These are phyloP conservation scores for Suhomyces prunicola DNA, from an alignment of 805 yeast species.

Conservation along the genomic window DNA sequence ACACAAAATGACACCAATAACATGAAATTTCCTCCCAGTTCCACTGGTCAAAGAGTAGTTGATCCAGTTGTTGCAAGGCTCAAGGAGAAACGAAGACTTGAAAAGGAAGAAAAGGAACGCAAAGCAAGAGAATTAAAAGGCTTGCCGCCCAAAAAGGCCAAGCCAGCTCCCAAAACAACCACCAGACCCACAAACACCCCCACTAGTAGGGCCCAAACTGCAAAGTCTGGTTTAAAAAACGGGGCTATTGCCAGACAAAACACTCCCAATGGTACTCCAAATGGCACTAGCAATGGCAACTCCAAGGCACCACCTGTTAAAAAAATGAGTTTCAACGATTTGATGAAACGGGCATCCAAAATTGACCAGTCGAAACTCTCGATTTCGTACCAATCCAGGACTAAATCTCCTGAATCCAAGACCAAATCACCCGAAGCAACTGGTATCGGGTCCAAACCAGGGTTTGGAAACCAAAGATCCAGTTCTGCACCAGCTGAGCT, in stretches of 20 bases:
- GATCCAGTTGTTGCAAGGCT: constrained; percentile 73
- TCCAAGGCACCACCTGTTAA: constrained; percentile 17
- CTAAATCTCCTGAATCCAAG: constrained; percentile 38
- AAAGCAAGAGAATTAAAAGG: constrained; percentile 35
- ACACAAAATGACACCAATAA: neutral
- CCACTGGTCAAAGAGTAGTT: neutral
- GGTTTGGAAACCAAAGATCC: neutral
- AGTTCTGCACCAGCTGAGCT: constrained; percentile 1
- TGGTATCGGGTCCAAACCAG: neutral
- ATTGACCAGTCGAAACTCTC: constrained; percentile 49
- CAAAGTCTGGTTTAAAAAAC: neutral
- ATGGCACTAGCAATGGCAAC: neutral
- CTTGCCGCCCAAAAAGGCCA: constrained; percentile 21
- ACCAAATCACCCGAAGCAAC: constrained; percentile 22
- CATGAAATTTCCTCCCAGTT: neutral
- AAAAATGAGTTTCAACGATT: constrained; percentile 59
- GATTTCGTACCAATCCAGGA: constrained; percentile 38
- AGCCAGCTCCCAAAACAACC: constrained; percentile 4
- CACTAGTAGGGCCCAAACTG: neutral
- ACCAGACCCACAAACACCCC: neutral
- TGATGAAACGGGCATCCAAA: constrained; percentile 64
- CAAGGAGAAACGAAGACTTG: constrained; percentile 62
- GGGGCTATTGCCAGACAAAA: neutral
- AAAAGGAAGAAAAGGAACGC: constrained; percentile 42
- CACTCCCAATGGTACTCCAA: neutral